Conservation (phyloP, 805 yeast genomes). For the Blastobotrys americana region DNA sequence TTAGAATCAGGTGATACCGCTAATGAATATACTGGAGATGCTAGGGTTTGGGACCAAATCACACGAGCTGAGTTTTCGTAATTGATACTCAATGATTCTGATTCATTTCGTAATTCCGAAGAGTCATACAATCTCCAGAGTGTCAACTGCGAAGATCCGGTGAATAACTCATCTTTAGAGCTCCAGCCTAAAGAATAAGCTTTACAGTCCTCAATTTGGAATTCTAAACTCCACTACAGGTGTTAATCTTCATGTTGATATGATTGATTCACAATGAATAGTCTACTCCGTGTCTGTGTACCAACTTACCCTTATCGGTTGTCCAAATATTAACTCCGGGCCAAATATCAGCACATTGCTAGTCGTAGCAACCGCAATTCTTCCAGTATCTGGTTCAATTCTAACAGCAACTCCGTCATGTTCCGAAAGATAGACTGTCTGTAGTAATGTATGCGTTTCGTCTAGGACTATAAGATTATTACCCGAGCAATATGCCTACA, state of each 20-base stretch:
- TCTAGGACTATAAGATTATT: constrained; percentile 69
- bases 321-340: constrained; percentile 20
- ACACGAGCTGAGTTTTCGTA: no score
- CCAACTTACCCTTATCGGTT: constrained; percentile 13
- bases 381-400: constrained; percentile 54
- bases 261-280: no score
- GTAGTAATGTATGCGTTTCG: constrained; percentile 48
- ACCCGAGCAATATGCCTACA: constrained; percentile 71
- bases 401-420: constrained; percentile 59
- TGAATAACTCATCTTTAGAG: constrained; percentile 44
- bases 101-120: no score
- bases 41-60: constrained; percentile 46
- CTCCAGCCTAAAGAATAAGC: constrained; percentile 53
- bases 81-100: no score
- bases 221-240: neutral
- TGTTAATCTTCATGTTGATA: no score
- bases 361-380: constrained; percentile 25
- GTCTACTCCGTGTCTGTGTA: constrained; percentile 9
- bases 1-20: constrained; percentile 61
- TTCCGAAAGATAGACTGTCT: constrained; percentile 62
- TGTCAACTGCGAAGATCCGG: constrained; percentile 50
- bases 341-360: constrained; percentile 19
- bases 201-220: constrained; percentile 20
- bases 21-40: constrained; percentile 52
- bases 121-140: constrained; percentile 43